Conservation (phyloP, 768 basidiomycete species). For the Tylopilus vinaceipallidus region DNA sequence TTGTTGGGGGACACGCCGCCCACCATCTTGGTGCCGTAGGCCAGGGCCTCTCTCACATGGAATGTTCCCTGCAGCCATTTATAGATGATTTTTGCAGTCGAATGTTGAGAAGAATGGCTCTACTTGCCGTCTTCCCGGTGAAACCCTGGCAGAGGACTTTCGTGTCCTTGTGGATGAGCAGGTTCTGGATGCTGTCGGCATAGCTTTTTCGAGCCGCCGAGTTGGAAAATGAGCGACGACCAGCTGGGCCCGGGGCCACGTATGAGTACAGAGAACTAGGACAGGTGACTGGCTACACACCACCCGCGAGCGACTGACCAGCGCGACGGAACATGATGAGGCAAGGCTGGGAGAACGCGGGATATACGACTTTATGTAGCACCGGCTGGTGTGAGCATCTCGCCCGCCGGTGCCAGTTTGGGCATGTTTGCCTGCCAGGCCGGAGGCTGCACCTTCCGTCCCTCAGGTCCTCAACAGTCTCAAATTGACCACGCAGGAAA, state of each 20-base stretch:
- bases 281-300: slow-evolving; percentile 35
- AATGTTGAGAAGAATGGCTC: neutral
- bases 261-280: neutral
- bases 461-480: too few species aligned
- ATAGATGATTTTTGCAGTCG: slow-evolving; percentile 2
- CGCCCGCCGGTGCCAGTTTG: slow-evolving; percentile 23
- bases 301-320: slow-evolving; percentile 53
- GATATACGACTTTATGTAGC: slow-evolving; percentile 8
- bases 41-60: slow-evolving; percentile 90
- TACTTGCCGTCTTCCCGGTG: slow-evolving; percentile 89
- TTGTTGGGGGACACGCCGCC: slow-evolving; percentile 97
- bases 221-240: slow-evolving; percentile 79
- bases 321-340: slow-evolving; percentile 54
- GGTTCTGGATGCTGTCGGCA: slow-evolving; percentile 86
- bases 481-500: neutral
- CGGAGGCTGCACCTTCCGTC: neutral
- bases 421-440: slow-evolving; percentile 21
- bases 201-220: slow-evolving; percentile 76
- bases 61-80: slow-evolving; percentile 75
- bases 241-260: slow-evolving; percentile 39
- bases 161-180: slow-evolving; percentile 92
- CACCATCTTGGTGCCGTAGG: slow-evolving; percentile 96
- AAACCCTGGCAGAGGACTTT: slow-evolving; percentile 91
- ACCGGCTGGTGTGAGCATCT: slow-evolving; percentile 13
- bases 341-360: slow-evolving; percentile 9